Conservation (phyloP, 768 basidiomycete genomes). For the Boletus vinaceobasis region DNA sequence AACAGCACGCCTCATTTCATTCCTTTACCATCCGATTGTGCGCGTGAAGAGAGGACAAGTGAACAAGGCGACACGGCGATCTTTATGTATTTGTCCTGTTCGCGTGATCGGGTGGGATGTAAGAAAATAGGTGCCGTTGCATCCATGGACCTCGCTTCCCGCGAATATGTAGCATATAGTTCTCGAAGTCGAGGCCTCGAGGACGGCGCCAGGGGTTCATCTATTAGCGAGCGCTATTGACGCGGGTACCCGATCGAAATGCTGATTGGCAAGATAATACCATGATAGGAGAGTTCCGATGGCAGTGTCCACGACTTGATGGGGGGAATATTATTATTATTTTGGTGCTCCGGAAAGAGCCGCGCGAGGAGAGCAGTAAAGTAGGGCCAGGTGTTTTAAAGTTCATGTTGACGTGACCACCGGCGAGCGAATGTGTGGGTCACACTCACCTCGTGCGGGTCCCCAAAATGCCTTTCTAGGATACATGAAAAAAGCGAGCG, state of each 20-base stretch:
- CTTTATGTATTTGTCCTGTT: background rate
- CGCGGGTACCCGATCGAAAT: slow-evolving; percentile 10
- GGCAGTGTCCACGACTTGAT: slow-evolving; percentile 11
- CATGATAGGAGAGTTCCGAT: slow-evolving; percentile 9
- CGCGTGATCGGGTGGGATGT: background rate
- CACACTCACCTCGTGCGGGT: slow-evolving; percentile 10
- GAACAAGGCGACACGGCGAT: slow-evolving; percentile 3
- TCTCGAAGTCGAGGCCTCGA: slow-evolving; percentile 7
- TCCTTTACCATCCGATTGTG: background rate
- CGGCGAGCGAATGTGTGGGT: slow-evolving; percentile 7
- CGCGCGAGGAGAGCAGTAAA: background rate
- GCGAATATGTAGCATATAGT: slow-evolving; percentile 14
- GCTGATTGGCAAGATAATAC: slow-evolving; percentile 14
- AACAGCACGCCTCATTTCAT: background rate
- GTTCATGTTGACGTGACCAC: slow-evolving; percentile 13
- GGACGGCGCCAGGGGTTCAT: slow-evolving; percentile 4
- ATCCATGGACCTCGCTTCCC: slow-evolving; percentile 8
- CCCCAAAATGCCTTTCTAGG: slow-evolving; percentile 13
- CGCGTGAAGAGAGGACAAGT: slow-evolving; percentile 1
- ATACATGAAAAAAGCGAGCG: slow-evolving; percentile 20
- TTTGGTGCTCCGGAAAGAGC: slow-evolving; percentile 3
- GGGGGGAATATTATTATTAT: background rate
- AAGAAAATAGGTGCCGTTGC: background rate
- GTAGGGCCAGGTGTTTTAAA: background rate
- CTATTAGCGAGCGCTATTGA: background rate